Base-by-base conservation (phyloP, 2,329 filamentous ascomycete species). In the Intubia oerlemansii region DNA sequence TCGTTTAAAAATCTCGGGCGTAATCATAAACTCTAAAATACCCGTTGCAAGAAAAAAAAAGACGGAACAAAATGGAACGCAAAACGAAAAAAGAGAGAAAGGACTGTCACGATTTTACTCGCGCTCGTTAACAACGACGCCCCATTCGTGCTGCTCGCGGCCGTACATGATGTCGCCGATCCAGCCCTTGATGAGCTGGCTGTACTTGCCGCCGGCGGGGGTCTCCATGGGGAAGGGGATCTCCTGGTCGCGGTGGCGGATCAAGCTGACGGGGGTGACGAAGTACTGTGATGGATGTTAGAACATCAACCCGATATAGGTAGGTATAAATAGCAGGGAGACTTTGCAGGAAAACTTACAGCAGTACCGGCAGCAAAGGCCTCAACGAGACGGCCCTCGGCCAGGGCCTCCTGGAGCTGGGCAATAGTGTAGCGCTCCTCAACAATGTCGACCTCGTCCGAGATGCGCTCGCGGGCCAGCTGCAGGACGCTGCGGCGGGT, bases 301-400 rank as follows among this genome's bases (percentile, higher is more conserved):
- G 10, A 13, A 21, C 5, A 15, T 7, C 10, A 5, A 16, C 10
- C 14, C 16, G 16, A 10, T 8, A 24, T 17, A 14, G 19, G 13
- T 7, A 14, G 20, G 35, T 21, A 24, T 33, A 24, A 10, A 27
- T 18, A 25, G 14, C n/a, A n/a, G 17, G 14, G 6, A 31, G 10
- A 21, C 24, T 13, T 63, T 69, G 17, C 10, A 17, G 10, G 7
- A 20, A 21, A 57, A 64, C 70, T 57, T 57, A 77, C 72, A 32
- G 84, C 84, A 36, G 84, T 93, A 12, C 85, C 84, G 19, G 77
- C 70, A 7, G 77, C 79, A 45, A 93, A 93, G 2, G 79, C 66
- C 54, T 93, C 84, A 8, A 92, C 48, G 24, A 92, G 49, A 3
- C 82, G 59, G 3, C 78, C 81, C 44, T 92, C 79, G 24, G 62